These are phyloP conservation scores for Zalaria obscura DNA, from an alignment of 2,329 filamentous ascomycete genomes.

Conservation along the genomic window DNA sequence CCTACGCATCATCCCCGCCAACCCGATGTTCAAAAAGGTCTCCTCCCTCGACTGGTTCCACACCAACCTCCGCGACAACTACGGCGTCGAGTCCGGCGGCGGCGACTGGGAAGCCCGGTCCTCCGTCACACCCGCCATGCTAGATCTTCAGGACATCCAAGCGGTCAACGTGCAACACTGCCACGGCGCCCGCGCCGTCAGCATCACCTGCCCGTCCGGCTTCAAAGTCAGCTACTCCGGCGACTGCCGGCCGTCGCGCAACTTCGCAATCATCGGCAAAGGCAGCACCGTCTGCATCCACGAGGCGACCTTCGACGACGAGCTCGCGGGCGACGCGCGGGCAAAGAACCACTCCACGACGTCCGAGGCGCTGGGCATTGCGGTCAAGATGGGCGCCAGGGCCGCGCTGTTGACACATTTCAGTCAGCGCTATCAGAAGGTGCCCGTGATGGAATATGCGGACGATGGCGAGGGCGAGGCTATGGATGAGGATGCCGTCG, in stretches of 20 bases:
- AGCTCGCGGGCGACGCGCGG: slow-evolving; percentile 59
- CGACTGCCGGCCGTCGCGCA: slow-evolving; percentile 67
- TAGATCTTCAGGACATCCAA: slow-evolving; percentile 53
- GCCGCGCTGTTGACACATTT: slow-evolving; percentile 86
- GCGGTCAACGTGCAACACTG: slow-evolving; percentile 65
- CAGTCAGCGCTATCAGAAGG: slow-evolving; percentile 80
- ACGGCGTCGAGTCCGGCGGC: slow-evolving; percentile 4
- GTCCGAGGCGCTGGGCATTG: slow-evolving; percentile 68
- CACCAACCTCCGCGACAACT: neutral
- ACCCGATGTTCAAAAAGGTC: slow-evolving; percentile 4
- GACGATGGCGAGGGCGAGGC: slow-evolving; percentile 9
- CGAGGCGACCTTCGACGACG: slow-evolving; percentile 91
- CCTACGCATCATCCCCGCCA: slow-evolving; percentile 25
- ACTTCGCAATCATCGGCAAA: slow-evolving; percentile 56
- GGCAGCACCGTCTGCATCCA: slow-evolving; percentile 78
- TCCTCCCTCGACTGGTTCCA: slow-evolving; percentile 19
- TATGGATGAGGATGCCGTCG: slow-evolving; percentile 9
- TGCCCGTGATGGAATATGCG: slow-evolving; percentile 36
- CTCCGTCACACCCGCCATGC: slow-evolving; percentile 22
- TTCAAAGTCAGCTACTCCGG: slow-evolving; percentile 89
- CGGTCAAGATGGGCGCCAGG: slow-evolving; percentile 62
- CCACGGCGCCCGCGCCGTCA: slow-evolving; percentile 59
- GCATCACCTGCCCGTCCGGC: slow-evolving; percentile 61
- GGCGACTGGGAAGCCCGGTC: slow-evolving; percentile 13
- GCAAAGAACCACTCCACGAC: slow-evolving; percentile 89